Evolutionary conservation across 352 stramenopile species (phyloP).

Genomic region (Phytopythium ostracodes): DNA sequence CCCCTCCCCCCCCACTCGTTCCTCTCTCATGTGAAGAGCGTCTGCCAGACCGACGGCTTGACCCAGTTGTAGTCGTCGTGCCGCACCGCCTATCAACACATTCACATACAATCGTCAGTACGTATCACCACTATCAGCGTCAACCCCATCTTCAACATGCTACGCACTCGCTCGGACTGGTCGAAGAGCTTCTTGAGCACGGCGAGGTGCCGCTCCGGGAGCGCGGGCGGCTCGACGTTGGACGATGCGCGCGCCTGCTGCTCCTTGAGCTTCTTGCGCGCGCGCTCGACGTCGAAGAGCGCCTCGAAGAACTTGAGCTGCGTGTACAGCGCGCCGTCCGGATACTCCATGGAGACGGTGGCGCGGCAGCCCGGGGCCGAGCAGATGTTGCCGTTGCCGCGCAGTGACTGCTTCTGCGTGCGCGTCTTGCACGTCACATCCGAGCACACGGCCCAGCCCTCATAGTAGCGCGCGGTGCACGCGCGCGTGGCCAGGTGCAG

Average conservation of each 20-base stretch:
- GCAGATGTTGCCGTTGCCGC: slow-evolving; percentile 90
- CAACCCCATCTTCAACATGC: not conserved
- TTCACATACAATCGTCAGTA: slow-evolving; percentile 5
- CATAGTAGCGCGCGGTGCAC: slow-evolving; percentile 86
- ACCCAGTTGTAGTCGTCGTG: slow-evolving; percentile 94
- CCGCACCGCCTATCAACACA: slow-evolving; percentile 50
- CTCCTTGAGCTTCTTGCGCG: slow-evolving; percentile 75
- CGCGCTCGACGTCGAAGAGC: slow-evolving; percentile 93
- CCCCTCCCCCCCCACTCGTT: too few species aligned
- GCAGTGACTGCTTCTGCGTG: slow-evolving; percentile 95
- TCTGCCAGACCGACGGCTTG: slow-evolving; percentile 88
- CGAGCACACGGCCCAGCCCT: slow-evolving; percentile 91
- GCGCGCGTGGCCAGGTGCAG: slow-evolving; percentile 78
- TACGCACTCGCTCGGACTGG: slow-evolving; percentile 68
- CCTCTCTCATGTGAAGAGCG: slow-evolving; percentile 72
- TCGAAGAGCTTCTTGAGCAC: slow-evolving; percentile 77
- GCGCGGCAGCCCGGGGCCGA: slow-evolving; percentile 91
- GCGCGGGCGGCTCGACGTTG: slow-evolving; percentile 27
- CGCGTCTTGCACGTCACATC: slow-evolving; percentile 93
- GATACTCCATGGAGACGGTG: slow-evolving; percentile 84
- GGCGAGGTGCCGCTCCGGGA: slow-evolving; percentile 63
- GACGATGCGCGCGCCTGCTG: slow-evolving; percentile 41
- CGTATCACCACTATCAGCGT: not conserved
- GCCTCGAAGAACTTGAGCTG: slow-evolving; percentile 97
- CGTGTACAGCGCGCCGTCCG: slow-evolving; percentile 90